A percentile compares a stretch with the other conserved stretches of the same genome.
Evolutionary conservation across 1,139 yeast genomes (phyloP).

Genomic region (Candida tropicalis): DNA sequence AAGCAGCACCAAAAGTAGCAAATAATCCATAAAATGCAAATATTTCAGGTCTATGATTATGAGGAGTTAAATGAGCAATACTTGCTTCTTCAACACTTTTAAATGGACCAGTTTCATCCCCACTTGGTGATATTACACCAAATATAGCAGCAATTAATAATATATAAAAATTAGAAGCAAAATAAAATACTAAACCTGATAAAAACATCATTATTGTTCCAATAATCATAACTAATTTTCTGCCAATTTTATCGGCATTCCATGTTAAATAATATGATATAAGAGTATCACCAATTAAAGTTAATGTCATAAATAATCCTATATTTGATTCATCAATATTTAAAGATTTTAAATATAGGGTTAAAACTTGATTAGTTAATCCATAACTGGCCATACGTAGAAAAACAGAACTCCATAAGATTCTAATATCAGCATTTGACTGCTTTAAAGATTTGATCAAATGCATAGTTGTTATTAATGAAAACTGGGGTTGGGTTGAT

Average conservation of each 20-base stretch:
- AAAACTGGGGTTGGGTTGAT: too few species aligned
- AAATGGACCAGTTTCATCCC: slow-evolving; percentile 93
- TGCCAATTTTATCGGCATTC: slow-evolving; percentile 40
- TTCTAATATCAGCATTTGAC: slow-evolving; percentile 54
- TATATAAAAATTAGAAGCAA: slow-evolving; percentile 47
- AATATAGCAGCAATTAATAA: slow-evolving; percentile 60
- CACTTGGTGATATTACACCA: slow-evolving; percentile 82
- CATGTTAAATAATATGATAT: slow-evolving; percentile 35
- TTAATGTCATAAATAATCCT: slow-evolving; percentile 72
- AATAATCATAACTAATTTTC: slow-evolving; percentile 62
- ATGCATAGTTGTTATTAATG: slow-evolving; percentile 30
- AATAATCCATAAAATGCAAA: slow-evolving; percentile 72
- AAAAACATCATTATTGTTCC: slow-evolving; percentile 73
- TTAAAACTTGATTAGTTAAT: slow-evolving; percentile 76
- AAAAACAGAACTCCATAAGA: slow-evolving; percentile 73
- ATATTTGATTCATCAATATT: slow-evolving; percentile 59
- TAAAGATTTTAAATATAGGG: slow-evolving; percentile 63
- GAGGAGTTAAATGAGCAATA: slow-evolving; percentile 77
- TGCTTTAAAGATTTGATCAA: slow-evolving; percentile 26
- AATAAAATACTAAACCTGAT: slow-evolving; percentile 68
- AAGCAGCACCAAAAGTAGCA: slow-evolving; percentile 74
- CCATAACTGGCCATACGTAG: slow-evolving; percentile 80
- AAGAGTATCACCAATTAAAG: slow-evolving; percentile 41
- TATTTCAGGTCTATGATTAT: slow-evolving; percentile 66
- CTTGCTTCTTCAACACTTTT: slow-evolving; percentile 87